Percentiles rank a stretch among this genome's conserved stretches.
These are phyloP conservation scores for Prunus davidiana DNA, from an alignment of 306 rosid species.

Conservation along the genomic window DNA sequence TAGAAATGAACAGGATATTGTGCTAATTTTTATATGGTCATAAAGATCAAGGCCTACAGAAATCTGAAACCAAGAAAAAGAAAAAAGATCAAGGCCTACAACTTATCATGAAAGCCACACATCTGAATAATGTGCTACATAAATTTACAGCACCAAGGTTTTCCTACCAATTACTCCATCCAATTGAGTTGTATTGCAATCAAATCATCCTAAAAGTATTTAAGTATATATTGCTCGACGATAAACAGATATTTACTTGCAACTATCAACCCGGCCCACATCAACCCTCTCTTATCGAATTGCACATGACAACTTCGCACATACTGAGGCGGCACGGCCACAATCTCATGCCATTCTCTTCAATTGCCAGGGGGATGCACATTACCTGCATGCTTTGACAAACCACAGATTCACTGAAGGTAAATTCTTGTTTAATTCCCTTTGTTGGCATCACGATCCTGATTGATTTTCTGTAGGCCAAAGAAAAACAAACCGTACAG, in stretches of 20 bases:
- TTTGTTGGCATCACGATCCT: conserved; percentile 24
- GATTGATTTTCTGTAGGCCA: conserved; percentile 44
- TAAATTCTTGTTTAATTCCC: conserved; percentile 6
- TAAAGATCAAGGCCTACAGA: too few relatives aligned
- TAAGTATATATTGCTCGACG: conserved; percentile 29
- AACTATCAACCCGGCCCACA: conserved; percentile 14
- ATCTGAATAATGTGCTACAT: conserved; percentile 21
- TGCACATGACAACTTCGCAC: conserved; percentile 20
- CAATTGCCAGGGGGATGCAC: conserved; percentile 2
- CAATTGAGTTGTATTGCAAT: conserved; percentile 24
- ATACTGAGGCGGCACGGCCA: conserved; percentile 15
- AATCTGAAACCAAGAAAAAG: too few relatives aligned
- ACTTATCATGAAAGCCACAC: conserved; percentile 28
- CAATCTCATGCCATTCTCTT: conserved; percentile 22
- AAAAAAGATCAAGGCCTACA: too few relatives aligned
- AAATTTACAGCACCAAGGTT: conserved; percentile 33
- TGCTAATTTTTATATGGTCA: too few relatives aligned
- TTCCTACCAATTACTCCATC: conserved; percentile 47
- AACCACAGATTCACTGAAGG: conserved; percentile 20
- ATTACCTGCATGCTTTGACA: conserved; percentile 8
- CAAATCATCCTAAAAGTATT: conserved; percentile 36
- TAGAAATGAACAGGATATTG: too few relatives aligned
- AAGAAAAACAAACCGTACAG: background rate
- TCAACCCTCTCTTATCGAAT: conserved; percentile 13
- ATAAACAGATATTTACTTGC: conserved; percentile 31